Base-by-base conservation (phyloP, 371 early-diverging fungal species). In the Capillidium heterosporum region DNA sequence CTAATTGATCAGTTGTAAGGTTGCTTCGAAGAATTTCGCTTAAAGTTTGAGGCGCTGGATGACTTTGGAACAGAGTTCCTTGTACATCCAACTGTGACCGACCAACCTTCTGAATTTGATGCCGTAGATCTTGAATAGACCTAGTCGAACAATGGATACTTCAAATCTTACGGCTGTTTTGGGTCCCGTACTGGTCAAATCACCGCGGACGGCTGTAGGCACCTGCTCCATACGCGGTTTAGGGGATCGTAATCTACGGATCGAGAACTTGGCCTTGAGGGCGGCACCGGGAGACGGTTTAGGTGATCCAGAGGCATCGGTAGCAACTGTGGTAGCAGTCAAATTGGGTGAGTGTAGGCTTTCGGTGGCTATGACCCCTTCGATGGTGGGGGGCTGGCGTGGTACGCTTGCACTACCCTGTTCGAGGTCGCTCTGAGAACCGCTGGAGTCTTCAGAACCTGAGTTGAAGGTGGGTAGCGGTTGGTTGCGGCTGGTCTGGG, bases 51-150 rank as follows among this genome's bases (percentile, higher is more conserved):
- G n/a, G n/a, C n/a, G n/a, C n/a, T n/a, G n/a, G n/a, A n/a, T n/a
- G n/a, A 84, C 78, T 32, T 70, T 66, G 35, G 78, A 76, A 60
- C 84, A 84, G 59, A 79, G 72, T 47, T 79, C 76, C 61, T 81
- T 82, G 65, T 84, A 84, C 56, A 77, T 71, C 81, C 83, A 85
- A 32, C 80, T 62, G 58, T 85, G 81, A 15, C 89, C 89, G 13
- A 75, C 71, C 0, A 87, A 72, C 5, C 82, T 66, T 39, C 81
- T 70, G 62, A 89, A 89, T 57, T 80, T 84, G 28, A 89, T 55
- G 11, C 87, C 87, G 60, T 82, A 76, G 60, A 87, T 69, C 0
- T 79, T 81, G 1, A 83, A 62, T 72, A 75, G 78, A 5, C 83
- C 80, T 48, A 87, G 70, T 53, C 81, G 80, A 48, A 82, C 82